phyloP scores from a whole-genome alignment of 2,329 filamentous ascomycete species.

The Fonsecaea nubica region DNA sequence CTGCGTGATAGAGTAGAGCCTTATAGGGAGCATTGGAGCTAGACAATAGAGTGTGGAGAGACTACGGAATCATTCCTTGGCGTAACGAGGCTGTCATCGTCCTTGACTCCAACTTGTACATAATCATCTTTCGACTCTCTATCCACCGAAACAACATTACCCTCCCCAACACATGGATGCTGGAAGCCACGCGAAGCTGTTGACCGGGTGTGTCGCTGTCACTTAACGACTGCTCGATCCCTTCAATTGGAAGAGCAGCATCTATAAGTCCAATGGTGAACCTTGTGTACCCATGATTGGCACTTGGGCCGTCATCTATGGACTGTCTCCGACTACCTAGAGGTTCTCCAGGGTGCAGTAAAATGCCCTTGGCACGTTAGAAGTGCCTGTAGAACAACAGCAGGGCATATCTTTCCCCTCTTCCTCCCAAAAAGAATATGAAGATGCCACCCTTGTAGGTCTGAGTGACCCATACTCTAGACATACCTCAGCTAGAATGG shows the following conservation, averaged over 20 bases:
- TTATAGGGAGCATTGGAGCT: background rate
- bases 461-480: no score
- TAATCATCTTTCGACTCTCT: background rate
- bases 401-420: background rate
- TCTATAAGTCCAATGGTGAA: background rate
- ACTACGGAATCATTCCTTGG: background rate
- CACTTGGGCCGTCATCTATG: no score
- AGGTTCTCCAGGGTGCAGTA: background rate
- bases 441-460: background rate
- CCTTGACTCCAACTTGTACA: background rate
- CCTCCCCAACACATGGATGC: slow-evolving; percentile 40
- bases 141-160: background rate
- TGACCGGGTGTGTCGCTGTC: slow-evolving; percentile 15
- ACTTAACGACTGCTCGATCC: background rate
- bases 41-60: background rate
- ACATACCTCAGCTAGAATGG: background rate
- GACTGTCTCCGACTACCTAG: background rate
- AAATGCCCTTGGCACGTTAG: background rate
- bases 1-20: background rate
- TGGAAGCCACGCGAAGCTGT: slow-evolving; percentile 42
- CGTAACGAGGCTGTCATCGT: background rate
- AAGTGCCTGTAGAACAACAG: background rate
- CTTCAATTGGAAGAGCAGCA: background rate
- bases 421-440: background rate
- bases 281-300: background rate